phyloP scores from a whole-genome alignment of 1,284 basidiomycete genomes.

The Porodaedalea pini region DNA sequence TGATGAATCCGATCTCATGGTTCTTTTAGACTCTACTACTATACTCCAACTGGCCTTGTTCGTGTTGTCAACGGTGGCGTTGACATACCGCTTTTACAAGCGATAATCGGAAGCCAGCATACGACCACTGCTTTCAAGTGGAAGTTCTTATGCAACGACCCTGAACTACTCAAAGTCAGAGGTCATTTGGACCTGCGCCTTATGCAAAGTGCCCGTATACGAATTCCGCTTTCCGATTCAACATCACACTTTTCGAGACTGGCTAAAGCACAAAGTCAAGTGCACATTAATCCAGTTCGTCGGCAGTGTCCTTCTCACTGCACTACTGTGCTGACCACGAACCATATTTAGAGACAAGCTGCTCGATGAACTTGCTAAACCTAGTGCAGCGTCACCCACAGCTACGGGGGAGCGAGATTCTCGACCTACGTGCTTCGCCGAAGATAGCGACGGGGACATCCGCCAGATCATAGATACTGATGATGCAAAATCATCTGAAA shows the following conservation, averaged over 20 bases:
- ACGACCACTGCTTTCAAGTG: neutral
- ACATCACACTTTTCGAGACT: neutral
- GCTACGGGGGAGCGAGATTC: too few species aligned
- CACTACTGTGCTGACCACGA: too few species aligned
- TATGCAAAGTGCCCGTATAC: neutral
- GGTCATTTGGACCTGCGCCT: neutral
- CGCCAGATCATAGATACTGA: neutral
- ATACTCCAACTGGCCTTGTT: neutral
- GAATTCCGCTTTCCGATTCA: neutral
- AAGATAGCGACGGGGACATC: neutral
- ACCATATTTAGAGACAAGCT: neutral
- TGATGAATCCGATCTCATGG: too few species aligned
- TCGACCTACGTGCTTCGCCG: too few species aligned
- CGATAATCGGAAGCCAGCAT: neutral
- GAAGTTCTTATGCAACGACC: neutral
- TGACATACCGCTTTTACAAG: neutral
- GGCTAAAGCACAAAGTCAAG: neutral
- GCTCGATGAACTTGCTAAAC: neutral
- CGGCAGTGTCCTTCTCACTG: neutral
- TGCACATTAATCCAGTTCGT: neutral
- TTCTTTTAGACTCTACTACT: neutral
- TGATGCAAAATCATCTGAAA: too few species aligned
- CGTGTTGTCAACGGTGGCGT: neutral
- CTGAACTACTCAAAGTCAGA: neutral
- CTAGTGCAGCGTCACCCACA: too few species aligned